Conservation (phyloP, 495 filamentous ascomycete genomes). For the Aspergillus heteromorphus region DNA sequence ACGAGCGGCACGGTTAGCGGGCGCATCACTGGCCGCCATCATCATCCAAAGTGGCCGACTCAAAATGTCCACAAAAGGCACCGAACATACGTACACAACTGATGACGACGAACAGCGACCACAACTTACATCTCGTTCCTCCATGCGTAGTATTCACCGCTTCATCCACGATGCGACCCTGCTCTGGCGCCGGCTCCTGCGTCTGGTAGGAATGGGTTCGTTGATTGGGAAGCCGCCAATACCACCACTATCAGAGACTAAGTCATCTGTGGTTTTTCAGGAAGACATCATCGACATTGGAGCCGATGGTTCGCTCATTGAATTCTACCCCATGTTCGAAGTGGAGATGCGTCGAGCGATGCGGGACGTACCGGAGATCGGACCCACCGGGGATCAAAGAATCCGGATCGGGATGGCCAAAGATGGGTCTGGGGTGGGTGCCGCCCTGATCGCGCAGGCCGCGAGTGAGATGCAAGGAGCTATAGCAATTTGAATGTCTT, state of each 20-base stretch:
- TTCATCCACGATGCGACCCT: background rate
- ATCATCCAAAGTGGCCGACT: constrained; percentile 18
- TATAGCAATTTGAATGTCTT: background rate
- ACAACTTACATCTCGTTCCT: background rate
- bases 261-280: background rate
- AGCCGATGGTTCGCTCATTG: constrained; percentile 4
- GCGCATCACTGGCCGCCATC: constrained; percentile 17
- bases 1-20: constrained; percentile 21
- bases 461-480: background rate
- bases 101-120: background rate
- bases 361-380: constrained; percentile 27
- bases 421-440: constrained; percentile 37
- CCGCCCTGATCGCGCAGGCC: constrained; percentile 30
- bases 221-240: background rate
- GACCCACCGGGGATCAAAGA: constrained; percentile 24
- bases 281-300: constrained; percentile 2
- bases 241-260: background rate
- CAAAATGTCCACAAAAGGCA: background rate
- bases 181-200: background rate
- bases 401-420: constrained; percentile 31
- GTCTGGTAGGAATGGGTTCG: background rate
- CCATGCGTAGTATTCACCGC: background rate
- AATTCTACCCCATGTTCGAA: constrained; percentile 20
- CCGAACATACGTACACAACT: background rate
- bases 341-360: constrained; percentile 27